Evolutionary conservation across 352 stramenopile species (phyloP).

Genomic region (Globisporangium paroecandrum): DNA sequence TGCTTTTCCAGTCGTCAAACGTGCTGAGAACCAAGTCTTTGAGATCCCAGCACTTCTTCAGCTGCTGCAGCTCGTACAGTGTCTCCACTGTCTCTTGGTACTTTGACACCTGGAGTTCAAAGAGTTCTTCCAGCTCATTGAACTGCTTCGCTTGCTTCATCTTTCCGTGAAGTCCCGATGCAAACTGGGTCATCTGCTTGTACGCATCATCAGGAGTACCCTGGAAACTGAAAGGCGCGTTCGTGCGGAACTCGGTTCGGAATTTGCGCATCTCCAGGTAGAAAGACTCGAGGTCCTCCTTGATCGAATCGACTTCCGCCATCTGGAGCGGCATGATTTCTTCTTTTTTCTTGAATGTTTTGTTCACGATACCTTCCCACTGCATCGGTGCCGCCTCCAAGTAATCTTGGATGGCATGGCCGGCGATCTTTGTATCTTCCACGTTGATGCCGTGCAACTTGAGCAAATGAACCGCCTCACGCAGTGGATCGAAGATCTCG

Average conservation of each 20-base stretch:
- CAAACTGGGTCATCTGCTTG: slow-evolving; percentile 78
- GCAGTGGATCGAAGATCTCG: slow-evolving; percentile 93
- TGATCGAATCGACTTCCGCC: slow-evolving; percentile 92
- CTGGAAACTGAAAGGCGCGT: slow-evolving; percentile 93
- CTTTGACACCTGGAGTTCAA: slow-evolving; percentile 85
- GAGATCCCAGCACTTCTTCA: slow-evolving; percentile 87
- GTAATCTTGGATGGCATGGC: slow-evolving; percentile 87
- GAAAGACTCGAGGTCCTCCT: slow-evolving; percentile 93
- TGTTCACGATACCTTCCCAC: slow-evolving; percentile 98
- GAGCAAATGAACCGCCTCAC: slow-evolving; percentile 92
- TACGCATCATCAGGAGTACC: slow-evolving; percentile 82
- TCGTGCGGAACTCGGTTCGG: slow-evolving; percentile 91
- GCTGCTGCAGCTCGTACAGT: slow-evolving; percentile 79
- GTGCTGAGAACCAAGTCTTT: slow-evolving; percentile 79
- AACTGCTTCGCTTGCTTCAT: slow-evolving; percentile 83
- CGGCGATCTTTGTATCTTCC: slow-evolving; percentile 83
- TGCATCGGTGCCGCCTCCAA: slow-evolving; percentile 94
- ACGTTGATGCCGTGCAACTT: slow-evolving; percentile 93
- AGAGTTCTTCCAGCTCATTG: slow-evolving; percentile 84
- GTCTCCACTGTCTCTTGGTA: slow-evolving; percentile 89
- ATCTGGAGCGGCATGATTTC: slow-evolving; percentile 98
- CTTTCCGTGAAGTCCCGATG: slow-evolving; percentile 60
- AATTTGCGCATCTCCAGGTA: slow-evolving; percentile 94
- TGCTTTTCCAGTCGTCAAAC: slow-evolving; percentile 85
- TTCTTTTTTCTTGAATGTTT: slow-evolving; percentile 98